Conservation (phyloP, 2,329 filamentous ascomycete genomes). For the Pyrenophora graminea region DNA sequence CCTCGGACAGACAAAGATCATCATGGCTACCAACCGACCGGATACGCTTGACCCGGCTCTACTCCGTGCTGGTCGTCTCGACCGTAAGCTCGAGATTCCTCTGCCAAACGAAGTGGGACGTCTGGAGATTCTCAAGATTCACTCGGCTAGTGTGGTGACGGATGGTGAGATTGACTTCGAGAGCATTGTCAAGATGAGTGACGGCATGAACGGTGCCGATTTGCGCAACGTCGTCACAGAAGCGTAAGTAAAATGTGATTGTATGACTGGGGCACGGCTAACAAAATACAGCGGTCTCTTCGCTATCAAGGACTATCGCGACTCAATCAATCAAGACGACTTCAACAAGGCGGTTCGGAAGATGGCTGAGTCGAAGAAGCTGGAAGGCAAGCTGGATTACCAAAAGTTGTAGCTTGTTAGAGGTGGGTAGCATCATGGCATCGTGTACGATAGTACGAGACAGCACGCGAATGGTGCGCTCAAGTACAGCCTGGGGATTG, state of each 20-base stretch:
- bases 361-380: conserved; percentile 95
- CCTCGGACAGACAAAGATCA: conserved; percentile 99
- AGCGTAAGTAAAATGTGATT: conserved; percentile 68
- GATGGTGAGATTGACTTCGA: conserved; percentile 98
- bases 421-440: conserved; percentile 15
- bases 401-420: conserved; percentile 73
- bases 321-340: conserved; percentile 95
- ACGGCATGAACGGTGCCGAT: conserved; percentile 96
- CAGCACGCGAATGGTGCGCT: not conserved
- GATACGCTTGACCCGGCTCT: conserved; percentile 94
- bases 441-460: conserved; percentile 11
- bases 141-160: conserved; percentile 80
- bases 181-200: conserved; percentile 99
- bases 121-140: conserved; percentile 97
- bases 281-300: conserved; percentile 74
- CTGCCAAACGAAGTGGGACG: conserved; percentile 96
- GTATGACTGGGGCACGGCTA: conserved; percentile 20
- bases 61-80: conserved; percentile 87
- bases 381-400: conserved; percentile 98
- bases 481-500: too few species aligned
- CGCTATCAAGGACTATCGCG: conserved; percentile 97
- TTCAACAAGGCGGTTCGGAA: conserved; percentile 99
- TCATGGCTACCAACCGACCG: conserved; percentile 98
- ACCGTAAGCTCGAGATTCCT: conserved; percentile 97
- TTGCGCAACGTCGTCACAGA: conserved; percentile 97